phyloP scores from a whole-genome alignment of 2,329 filamentous ascomycete genomes.

The Pseudogymnoascus destructans region DNA sequence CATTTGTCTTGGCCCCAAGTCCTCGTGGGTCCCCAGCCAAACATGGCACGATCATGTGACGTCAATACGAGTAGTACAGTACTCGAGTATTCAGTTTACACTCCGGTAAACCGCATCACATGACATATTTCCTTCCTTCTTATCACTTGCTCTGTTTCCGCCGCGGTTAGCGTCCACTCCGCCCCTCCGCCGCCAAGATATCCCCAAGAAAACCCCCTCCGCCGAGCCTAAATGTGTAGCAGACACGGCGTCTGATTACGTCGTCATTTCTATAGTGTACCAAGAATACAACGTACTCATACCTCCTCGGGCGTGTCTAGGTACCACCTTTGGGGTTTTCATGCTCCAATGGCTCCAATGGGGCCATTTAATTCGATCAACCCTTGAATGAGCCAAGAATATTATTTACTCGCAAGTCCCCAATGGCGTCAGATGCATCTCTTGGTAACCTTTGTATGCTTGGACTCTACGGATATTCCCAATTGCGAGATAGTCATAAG shows the following conservation, averaged over 20 bases:
- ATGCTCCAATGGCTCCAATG: not conserved
- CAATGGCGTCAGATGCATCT: conserved; percentile 1
- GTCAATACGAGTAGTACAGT: no score
- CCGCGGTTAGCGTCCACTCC: not conserved
- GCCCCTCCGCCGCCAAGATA: not conserved
- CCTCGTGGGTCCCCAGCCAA: not conserved
- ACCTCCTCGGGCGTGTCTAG: not conserved
- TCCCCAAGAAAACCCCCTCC: not conserved
- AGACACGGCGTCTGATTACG: not conserved
- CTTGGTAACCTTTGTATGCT: not conserved
- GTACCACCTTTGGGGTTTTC: not conserved
- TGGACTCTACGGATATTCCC: not conserved
- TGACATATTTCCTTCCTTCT: not conserved
- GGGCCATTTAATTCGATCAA: not conserved
- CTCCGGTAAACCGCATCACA: not conserved
- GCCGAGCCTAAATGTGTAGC: not conserved
- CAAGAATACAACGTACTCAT: conserved; percentile 1
- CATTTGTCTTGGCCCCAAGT: not conserved
- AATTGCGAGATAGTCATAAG: conserved; percentile 2
- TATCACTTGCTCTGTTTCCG: conserved; percentile 2
- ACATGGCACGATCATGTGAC: not conserved
- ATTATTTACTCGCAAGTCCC: conserved; percentile 3
- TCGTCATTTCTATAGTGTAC: not conserved
- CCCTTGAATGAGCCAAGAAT: conserved; percentile 2
- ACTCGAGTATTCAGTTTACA: no score